These are phyloP conservation scores for Erythrobasidium yunnanense DNA, from an alignment of 768 basidiomycete genomes.

Conservation along the genomic window DNA sequence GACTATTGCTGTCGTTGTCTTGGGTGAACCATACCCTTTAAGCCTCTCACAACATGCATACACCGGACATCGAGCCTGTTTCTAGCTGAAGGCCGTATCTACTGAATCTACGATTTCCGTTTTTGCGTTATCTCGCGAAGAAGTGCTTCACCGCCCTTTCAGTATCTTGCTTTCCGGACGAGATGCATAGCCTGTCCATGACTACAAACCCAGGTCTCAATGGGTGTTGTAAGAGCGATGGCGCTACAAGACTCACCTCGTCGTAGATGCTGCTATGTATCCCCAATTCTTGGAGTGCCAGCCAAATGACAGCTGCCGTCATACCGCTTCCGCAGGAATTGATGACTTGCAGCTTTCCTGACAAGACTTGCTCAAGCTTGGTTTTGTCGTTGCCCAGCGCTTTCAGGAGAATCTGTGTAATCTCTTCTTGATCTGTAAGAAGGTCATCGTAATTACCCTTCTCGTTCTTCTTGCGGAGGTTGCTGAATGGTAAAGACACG, in stretches of 20 bases:
- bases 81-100: too few relatives aligned
- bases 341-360: slow-evolving; percentile 53
- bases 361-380: slow-evolving; percentile 47
- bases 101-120: too few relatives aligned
- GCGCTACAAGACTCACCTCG: slow-evolving; percentile 53
- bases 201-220: neutral
- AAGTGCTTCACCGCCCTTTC: slow-evolving; percentile 8
- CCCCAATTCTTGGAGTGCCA: slow-evolving; percentile 68
- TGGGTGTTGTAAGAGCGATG: neutral
- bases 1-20: too few relatives aligned
- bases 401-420: slow-evolving; percentile 54
- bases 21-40: too few relatives aligned
- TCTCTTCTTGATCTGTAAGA: slow-evolving; percentile 48
- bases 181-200: slow-evolving; percentile 15
- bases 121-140: too few relatives aligned
- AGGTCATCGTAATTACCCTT: slow-evolving; percentile 51
- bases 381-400: slow-evolving; percentile 48
- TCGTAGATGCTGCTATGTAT: slow-evolving; percentile 65
- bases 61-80: too few relatives aligned
- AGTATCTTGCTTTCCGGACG: slow-evolving; percentile 20
- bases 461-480: slow-evolving; percentile 38
- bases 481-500: slow-evolving; percentile 65
- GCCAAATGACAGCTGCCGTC: slow-evolving; percentile 92
- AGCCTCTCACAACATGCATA: too few relatives aligned
- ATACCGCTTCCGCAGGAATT: slow-evolving; percentile 91